Base-by-base conservation (phyloP, 1,284 basidiomycete genomes). In the Pisolithus thermaeus region DNA sequence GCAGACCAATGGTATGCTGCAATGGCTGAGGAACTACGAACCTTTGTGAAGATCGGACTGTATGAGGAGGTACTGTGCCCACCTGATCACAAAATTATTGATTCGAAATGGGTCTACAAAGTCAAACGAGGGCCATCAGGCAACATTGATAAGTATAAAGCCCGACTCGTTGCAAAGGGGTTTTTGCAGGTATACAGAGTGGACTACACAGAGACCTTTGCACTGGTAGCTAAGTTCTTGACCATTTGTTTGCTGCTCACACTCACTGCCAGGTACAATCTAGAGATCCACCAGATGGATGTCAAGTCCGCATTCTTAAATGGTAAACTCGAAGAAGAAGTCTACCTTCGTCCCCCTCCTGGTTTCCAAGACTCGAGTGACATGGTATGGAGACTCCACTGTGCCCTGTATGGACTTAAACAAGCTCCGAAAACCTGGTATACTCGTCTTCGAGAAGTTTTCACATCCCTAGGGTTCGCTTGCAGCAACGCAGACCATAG, bases 171-270 rank as follows among this genome's bases (percentile, higher is more conserved):
- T 4, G 73, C 73, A 0, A 68, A 72, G 42, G 77, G 75, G 2
- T 79, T 70, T 58, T 58, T 58, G 0, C 76, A 79, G 52, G 46
- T 58, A 8, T 62, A 65, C 38, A 72, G 76, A 1, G 42, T 71
- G 22, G 70, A 79, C 59, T 77, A 66, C 56, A 59, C 58, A n/a
- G 60, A 75, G 49, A 70, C 65, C 11, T 74, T 71, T 52, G 60
- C 73, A 1, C 72, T 71, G 7, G 67, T 67, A 1, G 59, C 64
- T 20, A 59, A 63, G 39, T 67, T 61, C 48, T 56, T 59, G 1
- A 59, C 70, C 2, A 56, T 75, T 14, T 55, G 70, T 0, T 41
- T 61, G 5, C 55, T 74, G 12, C 52, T 75, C 7, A 64, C 71
- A 0, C 47, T 71, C 1, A 69, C 65, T 37, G 66, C 66, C 14